Evolutionary conservation across 2,329 filamentous ascomycete species (phyloP).

Genomic region (Cryphonectria parasitica): DNA sequence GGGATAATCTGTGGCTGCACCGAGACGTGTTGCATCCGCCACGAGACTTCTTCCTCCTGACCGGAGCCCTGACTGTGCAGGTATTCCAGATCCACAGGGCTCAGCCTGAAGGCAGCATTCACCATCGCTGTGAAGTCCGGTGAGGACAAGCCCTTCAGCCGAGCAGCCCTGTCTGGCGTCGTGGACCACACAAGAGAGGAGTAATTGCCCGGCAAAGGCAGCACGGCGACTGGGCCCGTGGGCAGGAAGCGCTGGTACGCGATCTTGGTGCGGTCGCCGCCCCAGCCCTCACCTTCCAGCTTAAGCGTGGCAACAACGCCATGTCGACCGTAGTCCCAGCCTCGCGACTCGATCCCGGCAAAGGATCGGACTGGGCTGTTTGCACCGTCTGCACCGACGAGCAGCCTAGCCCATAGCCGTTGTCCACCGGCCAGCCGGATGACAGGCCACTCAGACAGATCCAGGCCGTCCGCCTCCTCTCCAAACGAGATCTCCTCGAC

Average conservation of each 20-base stretch:
- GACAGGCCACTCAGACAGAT: conserved; percentile 87
- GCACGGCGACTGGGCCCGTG: conserved; percentile 86
- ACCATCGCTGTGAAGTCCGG: conserved; percentile 83
- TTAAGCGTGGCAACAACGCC: conserved; percentile 89
- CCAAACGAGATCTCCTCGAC: conserved; percentile 83
- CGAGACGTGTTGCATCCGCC: conserved; percentile 76
- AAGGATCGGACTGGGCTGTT: conserved; percentile 93
- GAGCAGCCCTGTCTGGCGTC: conserved; percentile 75
- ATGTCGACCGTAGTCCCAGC: conserved; percentile 92
- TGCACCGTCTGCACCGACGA: conserved; percentile 91
- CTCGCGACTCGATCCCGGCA: conserved; percentile 80
- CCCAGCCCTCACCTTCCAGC: conserved; percentile 65
- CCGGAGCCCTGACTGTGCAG: conserved; percentile 68
- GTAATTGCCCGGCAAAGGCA: conserved; percentile 82
- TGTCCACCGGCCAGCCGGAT: conserved; percentile 71
- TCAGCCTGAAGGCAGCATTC: conserved; percentile 89
- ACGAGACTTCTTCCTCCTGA: conserved; percentile 77
- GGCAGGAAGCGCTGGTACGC: conserved; percentile 97
- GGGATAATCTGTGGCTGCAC: conserved; percentile 62
- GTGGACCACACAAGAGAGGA: conserved; percentile 96
- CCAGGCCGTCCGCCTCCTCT: conserved; percentile 66
- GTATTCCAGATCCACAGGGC: conserved; percentile 77
- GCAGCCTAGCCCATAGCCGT: conserved; percentile 75
- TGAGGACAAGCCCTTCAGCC: conserved; percentile 74
- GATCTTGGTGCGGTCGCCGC: conserved; percentile 63